Conservation (phyloP, 2,329 filamentous ascomycete genomes). For the Aspergillus amoenus region DNA sequence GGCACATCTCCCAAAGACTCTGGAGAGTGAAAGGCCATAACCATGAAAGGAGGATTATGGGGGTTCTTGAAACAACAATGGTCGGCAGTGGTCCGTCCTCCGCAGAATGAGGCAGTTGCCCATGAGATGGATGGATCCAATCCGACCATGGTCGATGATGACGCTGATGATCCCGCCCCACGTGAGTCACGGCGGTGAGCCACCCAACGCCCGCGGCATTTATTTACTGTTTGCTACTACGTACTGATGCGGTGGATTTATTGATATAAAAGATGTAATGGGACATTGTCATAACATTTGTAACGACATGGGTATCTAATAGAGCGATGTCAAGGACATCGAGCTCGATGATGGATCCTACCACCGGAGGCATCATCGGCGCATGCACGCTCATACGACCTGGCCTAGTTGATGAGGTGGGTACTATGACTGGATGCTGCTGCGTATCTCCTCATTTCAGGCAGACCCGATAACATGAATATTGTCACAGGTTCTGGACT, state of each 20-base stretch:
- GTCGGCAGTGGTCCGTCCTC: not conserved
- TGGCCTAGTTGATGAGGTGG: slow-evolving; percentile 13
- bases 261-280: not conserved
- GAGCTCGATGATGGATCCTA: not conserved
- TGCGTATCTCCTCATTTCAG: not conserved
- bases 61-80: not conserved
- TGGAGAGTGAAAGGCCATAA: slow-evolving; percentile 7
- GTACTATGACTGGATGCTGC: slow-evolving; percentile 10
- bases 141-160: not conserved
- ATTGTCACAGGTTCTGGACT: slow-evolving; percentile 2
- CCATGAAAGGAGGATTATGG: not conserved
- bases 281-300: not conserved
- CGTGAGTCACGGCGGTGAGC: slow-evolving; percentile 24
- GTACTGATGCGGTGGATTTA: not conserved
- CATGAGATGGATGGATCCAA: slow-evolving; percentile 8
- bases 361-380: slow-evolving; percentile 9
- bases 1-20: slow-evolving; percentile 15
- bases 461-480: slow-evolving; percentile 6
- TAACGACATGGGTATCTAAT: slow-evolving; percentile 23
- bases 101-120: slow-evolving; percentile 7
- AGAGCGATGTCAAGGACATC: slow-evolving; percentile 7
- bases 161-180: slow-evolving; percentile 15
- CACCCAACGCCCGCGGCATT: not conserved
- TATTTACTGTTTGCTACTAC: not conserved
- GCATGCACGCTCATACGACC: not conserved